phyloP scores from a whole-genome alignment of 148 eudicot species.

The Silene latifolia region DNA sequence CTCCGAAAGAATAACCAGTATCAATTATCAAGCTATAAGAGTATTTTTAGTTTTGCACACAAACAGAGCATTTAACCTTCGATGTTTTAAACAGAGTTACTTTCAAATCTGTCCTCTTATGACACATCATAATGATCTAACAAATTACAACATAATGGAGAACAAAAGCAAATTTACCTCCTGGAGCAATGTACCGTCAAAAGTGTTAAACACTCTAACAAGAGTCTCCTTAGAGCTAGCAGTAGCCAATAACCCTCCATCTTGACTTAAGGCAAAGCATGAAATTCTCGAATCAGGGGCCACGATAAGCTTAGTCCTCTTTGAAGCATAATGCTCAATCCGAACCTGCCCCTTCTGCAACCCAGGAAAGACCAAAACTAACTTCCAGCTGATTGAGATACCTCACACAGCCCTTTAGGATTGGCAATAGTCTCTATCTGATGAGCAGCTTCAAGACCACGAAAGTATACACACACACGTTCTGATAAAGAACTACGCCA shows the following conservation, averaged over 20 bases:
- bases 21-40: background rate
- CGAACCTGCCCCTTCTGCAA: conserved; percentile 83
- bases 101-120: background rate
- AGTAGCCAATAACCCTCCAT: conserved; percentile 72
- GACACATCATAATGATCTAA: background rate
- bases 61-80: background rate
- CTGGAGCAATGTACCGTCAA: conserved; percentile 65
- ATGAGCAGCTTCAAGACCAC: conserved; percentile 66
- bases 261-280: conserved; percentile 69
- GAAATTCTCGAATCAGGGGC: conserved; percentile 92
- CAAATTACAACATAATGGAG: background rate
- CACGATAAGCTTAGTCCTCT: conserved; percentile 75
- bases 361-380: conserved; percentile 77
- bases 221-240: conserved; percentile 83
- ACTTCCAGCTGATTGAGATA: conserved; percentile 55
- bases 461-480: conserved; percentile 76
- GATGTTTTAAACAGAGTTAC: background rate
- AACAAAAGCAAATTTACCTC: conserved; percentile 37
- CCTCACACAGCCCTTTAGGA: conserved; percentile 79
- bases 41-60: background rate
- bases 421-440: conserved; percentile 82
- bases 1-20: background rate
- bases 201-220: conserved; percentile 62
- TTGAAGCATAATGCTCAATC: conserved; percentile 78
- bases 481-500: conserved; percentile 69